A percentile compares a stretch with the other conserved stretches of the same genome.
Conservation (phyloP, 2,329 filamentous ascomycete genomes). For the Fusarium sp. region DNA sequence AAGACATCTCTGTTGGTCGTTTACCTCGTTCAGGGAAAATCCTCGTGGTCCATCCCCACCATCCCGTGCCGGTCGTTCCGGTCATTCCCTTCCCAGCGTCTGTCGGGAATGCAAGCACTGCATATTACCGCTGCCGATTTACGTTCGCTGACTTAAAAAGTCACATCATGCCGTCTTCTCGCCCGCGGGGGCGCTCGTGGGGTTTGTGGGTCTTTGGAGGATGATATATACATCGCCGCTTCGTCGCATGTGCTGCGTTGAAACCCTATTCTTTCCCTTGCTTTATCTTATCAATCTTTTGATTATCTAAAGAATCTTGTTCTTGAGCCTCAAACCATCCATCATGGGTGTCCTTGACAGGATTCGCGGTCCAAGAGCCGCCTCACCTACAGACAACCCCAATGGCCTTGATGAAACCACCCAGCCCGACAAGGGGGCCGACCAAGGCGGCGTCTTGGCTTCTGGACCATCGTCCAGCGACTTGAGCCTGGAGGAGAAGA, state of each 20-base stretch:
- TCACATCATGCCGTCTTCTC: neutral
- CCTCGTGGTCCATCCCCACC: neutral
- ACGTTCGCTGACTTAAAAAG: neutral
- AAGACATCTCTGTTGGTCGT: neutral
- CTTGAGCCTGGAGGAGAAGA: conserved; percentile 3
- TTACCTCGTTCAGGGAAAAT: neutral
- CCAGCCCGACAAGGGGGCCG: neutral
- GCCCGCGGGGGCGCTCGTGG: neutral
- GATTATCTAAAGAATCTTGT: neutral
- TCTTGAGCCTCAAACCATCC: neutral
- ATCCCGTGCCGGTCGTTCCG: neutral
- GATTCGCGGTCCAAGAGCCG: neutral
- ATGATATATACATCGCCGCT: neutral
- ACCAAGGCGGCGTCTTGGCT: neutral
- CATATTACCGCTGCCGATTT: neutral
- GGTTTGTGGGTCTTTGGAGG: neutral
- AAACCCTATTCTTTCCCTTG: neutral
- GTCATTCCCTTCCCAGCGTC: neutral
- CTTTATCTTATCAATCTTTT: conserved; percentile 10
- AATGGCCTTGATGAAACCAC: neutral
- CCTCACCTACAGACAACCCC: neutral
- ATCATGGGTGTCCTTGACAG: conserved; percentile 4
- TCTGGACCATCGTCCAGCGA: neutral
- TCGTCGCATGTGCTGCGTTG: neutral
- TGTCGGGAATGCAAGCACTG: neutral